Evolutionary conservation across 805 yeast genomes (phyloP), one percentile per base, ranked within the genome.

Genomic region (Maudiozyma bulderi): DNA sequence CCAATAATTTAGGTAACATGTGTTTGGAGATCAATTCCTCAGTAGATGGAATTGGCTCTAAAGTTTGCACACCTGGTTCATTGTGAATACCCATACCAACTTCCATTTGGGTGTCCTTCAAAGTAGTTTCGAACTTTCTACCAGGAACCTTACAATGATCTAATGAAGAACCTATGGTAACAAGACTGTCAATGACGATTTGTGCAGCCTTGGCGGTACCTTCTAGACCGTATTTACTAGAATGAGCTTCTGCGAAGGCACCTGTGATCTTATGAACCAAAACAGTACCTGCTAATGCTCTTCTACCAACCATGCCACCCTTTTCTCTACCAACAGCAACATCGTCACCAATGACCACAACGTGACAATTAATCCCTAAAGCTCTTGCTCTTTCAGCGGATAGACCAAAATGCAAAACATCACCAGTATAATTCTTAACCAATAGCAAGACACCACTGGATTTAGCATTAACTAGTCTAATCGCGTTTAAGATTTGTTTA

Each of bases 61-160:
- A 54, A 13, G 67, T 59, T 59, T 76, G 73, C 50, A 81, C 81
- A 52, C 97, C 97, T 0, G 96, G 93, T 65, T 90, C 98, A 60
- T 90, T 90, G 67, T 90, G 98, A 52, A 90, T 90, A 43, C 98
- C 98, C 81, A 90, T 83, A 30, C 98, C 98, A 50, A 90, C 74
- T 65, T 90, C 98, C 62, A 85, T 83, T 65, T 86, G 87, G 50
- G 80, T 71, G 4, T 66, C 74, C 30, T 68, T 74, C 52, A 87
- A 74, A 48, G 68, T 64, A 33, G 73, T 70, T 58, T 77, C 83
- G 48, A 73, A 74, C 49, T 74, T 76, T 57, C 86, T 78, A 5
- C 95, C 95, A 5, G 98, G 97, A 26, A 90, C 95, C 41, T 86
- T 80, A 47, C 93, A 87, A 60, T 93, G 90, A 57, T 86, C 96